Base-by-base conservation (phyloP, 345 rosid species). In the Acer negundo region DNA sequence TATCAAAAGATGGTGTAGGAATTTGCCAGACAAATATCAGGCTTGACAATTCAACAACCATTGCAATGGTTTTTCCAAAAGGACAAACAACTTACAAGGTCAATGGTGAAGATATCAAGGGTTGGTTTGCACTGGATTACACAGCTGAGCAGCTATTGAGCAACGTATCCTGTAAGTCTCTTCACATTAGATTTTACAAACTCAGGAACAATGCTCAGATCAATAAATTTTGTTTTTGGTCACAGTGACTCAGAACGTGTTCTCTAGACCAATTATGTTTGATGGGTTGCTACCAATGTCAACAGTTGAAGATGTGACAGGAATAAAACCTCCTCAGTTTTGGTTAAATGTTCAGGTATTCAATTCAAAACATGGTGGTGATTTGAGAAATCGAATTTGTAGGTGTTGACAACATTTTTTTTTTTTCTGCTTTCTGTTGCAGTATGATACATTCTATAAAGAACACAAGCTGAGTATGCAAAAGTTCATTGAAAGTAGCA, bases 321-420 rank as follows among this genome's bases (percentile, higher is more conserved):
- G 75, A 11, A 16, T 75, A 49, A 86, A 63, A 55, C 87, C 90
- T 46, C 80, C 88, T 6, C 75, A 72, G n/a, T 83, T 92, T 47
- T 95, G 98, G 98, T 58, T 95, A 75, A 93, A 86, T 80, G 92
- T 93, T 82, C 92, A 89, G 95, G 98, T 91, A 35, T 42, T 42
- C 46, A 42, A 40, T 40, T 42, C 46, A 42, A 1, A 7, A 42
- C 6, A 8, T 26, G 23, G 16, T 40, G 38, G 6, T 35, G 38
- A 35, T 35, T 35, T 35, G 6, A 35, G 38, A 35, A 35, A 35
- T 4, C 4, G 38, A 35, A 35, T 35, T 35, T 35, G 38, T 35
- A 6, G 35, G 16, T 35, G 46, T 62, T 38, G 44, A 38, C n/a
- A 15, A 20, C 63, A 11, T 55, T 2, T 3, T 3, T 49, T n/a